Conservation (phyloP, 2,329 filamentous ascomycete species). For the Fusarium sulawesiense region DNA sequence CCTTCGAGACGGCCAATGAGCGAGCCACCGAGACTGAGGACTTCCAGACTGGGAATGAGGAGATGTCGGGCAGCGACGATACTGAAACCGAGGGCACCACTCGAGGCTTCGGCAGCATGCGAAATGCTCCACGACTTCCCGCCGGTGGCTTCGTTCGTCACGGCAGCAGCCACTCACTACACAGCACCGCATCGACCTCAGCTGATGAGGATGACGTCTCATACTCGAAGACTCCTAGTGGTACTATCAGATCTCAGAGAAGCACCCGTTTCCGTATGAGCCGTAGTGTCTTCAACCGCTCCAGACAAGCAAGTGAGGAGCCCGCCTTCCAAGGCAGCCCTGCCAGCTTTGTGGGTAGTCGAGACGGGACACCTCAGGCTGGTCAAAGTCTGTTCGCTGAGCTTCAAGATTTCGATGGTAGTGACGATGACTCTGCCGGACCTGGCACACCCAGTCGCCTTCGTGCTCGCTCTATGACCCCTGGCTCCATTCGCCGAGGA, state of each 20-base stretch:
- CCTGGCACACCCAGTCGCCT: slow-evolving; percentile 67
- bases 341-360: slow-evolving; percentile 65
- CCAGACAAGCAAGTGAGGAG: slow-evolving; percentile 71
- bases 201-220: slow-evolving; percentile 74
- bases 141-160: slow-evolving; percentile 53
- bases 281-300: slow-evolving; percentile 69
- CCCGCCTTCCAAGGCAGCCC: slow-evolving; percentile 69
- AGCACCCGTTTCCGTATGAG: slow-evolving; percentile 76
- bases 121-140: slow-evolving; percentile 56
- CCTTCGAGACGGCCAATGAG: slow-evolving; percentile 79
- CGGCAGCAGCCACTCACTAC: slow-evolving; percentile 73
- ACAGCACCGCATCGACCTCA: slow-evolving; percentile 91
- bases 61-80: slow-evolving; percentile 80
- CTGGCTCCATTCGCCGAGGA: slow-evolving; percentile 59
- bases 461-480: slow-evolving; percentile 60
- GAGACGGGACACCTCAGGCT: slow-evolving; percentile 61
- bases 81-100: slow-evolving; percentile 84
- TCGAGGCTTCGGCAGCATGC: slow-evolving; percentile 57
- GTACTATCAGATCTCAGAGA: slow-evolving; percentile 71
- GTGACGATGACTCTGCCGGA: slow-evolving; percentile 75
- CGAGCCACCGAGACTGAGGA: slow-evolving; percentile 89
- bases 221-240: slow-evolving; percentile 70
- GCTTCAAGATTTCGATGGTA: slow-evolving; percentile 81
- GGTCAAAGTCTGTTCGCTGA: slow-evolving; percentile 91
- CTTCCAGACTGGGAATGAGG: slow-evolving; percentile 93